These are phyloP conservation scores for Nannizziopsis arthrosporioides DNA, from an alignment of 2,329 filamentous ascomycete genomes.

Conservation along the genomic window DNA sequence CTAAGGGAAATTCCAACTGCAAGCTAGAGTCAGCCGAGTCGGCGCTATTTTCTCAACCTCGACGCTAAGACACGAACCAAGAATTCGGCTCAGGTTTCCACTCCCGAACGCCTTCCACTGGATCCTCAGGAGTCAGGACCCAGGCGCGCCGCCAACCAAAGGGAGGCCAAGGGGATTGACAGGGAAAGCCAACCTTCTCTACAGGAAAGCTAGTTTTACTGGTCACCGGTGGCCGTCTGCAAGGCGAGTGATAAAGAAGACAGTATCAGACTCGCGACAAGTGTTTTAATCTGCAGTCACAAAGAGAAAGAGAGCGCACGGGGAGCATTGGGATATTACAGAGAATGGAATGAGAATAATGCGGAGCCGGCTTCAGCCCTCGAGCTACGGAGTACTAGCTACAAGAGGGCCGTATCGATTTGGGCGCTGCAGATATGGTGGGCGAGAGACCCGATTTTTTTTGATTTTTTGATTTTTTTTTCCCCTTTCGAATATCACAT, in stretches of 20 bases:
- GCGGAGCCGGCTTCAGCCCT: no score
- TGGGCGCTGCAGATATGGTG: no score
- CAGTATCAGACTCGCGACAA: not conserved
- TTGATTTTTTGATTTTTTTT: not conserved
- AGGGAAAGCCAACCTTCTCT: no score
- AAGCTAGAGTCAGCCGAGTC: slow-evolving; percentile 2
- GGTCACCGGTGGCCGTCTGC: no score
- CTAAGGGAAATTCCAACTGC: not conserved
- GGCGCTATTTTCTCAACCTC: slow-evolving; percentile 2
- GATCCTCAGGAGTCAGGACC: no score
- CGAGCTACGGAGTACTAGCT: not conserved
- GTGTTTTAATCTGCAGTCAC: not conserved
- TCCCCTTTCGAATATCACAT: not conserved
- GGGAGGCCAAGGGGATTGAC: no score
- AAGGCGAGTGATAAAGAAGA: no score
- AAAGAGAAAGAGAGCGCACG: not conserved
- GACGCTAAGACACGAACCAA: slow-evolving; percentile 10
- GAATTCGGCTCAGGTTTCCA: slow-evolving; percentile 7
- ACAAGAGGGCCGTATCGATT: no score
- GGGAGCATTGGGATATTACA: not conserved
- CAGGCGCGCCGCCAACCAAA: not conserved
- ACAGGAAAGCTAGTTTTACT: no score
- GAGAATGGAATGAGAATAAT: no score
- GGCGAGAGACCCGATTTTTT: no score
- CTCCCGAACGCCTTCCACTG: not conserved